Conservation (phyloP, 1,284 basidiomycete species). For the Fomitopsis pinicola region DNA sequence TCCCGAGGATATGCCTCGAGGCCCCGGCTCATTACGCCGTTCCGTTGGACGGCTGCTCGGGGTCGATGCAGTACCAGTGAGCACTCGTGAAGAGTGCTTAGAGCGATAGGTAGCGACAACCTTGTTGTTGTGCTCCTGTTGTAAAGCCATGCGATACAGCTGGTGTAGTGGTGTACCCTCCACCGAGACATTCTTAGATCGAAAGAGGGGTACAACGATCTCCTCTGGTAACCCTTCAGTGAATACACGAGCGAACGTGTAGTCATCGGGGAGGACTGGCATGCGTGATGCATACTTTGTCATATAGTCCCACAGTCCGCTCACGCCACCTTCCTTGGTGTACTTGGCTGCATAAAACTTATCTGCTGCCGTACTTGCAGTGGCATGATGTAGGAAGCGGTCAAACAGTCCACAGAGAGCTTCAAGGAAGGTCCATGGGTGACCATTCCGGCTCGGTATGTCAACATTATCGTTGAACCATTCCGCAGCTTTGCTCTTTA, state of each 20-base stretch:
- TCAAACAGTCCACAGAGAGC: constrained; percentile 2
- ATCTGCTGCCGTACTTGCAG: constrained; percentile 4
- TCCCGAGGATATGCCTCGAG: too few species aligned
- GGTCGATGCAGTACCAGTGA: too few species aligned
- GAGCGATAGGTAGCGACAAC: background rate
- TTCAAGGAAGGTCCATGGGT: constrained; percentile 3
- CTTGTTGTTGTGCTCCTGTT: background rate
- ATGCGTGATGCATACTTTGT: background rate
- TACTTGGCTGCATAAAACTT: constrained; percentile 1
- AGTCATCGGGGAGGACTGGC: constrained; percentile 8
- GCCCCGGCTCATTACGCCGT: too few species aligned
- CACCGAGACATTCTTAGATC: background rate
- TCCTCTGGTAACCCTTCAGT: constrained; percentile 2
- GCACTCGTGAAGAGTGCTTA: background rate
- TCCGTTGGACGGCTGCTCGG: too few species aligned
- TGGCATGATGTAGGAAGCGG: constrained; percentile 6
- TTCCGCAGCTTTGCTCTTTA: background rate
- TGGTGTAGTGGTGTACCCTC: background rate
- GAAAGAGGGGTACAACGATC: background rate
- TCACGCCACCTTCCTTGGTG: background rate
- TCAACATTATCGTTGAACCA: constrained; percentile 7
- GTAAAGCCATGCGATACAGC: background rate
- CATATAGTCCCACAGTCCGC: constrained; percentile 4
- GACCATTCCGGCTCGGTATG: background rate
- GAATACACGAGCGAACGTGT: constrained; percentile 7